These are phyloP conservation scores for Xylogone sp. DNA, from an alignment of 2,329 filamentous ascomycete genomes.

Conservation along the genomic window DNA sequence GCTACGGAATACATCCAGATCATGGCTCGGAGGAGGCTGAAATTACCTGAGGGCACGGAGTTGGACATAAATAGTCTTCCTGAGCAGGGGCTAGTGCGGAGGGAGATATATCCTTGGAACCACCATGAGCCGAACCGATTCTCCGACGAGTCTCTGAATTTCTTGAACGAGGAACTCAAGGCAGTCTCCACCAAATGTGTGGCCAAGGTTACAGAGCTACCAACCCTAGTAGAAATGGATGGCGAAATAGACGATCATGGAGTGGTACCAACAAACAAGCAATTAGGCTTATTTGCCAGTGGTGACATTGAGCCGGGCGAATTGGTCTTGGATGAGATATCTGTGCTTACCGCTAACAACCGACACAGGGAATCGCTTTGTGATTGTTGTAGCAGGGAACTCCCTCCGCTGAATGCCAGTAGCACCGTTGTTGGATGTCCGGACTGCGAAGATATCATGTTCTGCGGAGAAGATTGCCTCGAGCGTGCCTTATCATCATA, in stretches of 20 bases:
- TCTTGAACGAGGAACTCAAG: slow-evolving; percentile 68
- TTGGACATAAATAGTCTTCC: slow-evolving; percentile 56
- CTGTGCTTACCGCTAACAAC: slow-evolving; percentile 84
- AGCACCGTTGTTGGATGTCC: slow-evolving; percentile 50
- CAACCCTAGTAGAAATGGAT: slow-evolving; percentile 52
- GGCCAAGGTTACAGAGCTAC: slow-evolving; percentile 71
- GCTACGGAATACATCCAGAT: slow-evolving; percentile 51
- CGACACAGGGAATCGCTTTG: slow-evolving; percentile 82
- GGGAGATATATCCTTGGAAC: slow-evolving; percentile 70
- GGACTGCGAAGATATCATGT: slow-evolving; percentile 63
- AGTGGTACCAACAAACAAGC: slow-evolving; percentile 59
- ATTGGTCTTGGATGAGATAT: slow-evolving; percentile 74
- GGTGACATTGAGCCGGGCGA: slow-evolving; percentile 75
- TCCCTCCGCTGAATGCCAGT: slow-evolving; percentile 54
- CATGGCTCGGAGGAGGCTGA: slow-evolving; percentile 46
- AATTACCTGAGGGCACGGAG: slow-evolving; percentile 26
- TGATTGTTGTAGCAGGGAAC: slow-evolving; percentile 77
- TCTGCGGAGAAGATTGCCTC: slow-evolving; percentile 58
- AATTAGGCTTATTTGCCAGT: slow-evolving; percentile 87
- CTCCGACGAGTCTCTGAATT: slow-evolving; percentile 61
- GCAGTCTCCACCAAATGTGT: slow-evolving; percentile 76
- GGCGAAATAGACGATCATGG: slow-evolving; percentile 46
- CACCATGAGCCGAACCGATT: slow-evolving; percentile 66
- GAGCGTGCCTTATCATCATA: slow-evolving; percentile 55
- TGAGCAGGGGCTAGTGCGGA: slow-evolving; percentile 65